Base-by-base conservation (phyloP, 805 yeast species). In the Metschnikowia amazonensis region DNA sequence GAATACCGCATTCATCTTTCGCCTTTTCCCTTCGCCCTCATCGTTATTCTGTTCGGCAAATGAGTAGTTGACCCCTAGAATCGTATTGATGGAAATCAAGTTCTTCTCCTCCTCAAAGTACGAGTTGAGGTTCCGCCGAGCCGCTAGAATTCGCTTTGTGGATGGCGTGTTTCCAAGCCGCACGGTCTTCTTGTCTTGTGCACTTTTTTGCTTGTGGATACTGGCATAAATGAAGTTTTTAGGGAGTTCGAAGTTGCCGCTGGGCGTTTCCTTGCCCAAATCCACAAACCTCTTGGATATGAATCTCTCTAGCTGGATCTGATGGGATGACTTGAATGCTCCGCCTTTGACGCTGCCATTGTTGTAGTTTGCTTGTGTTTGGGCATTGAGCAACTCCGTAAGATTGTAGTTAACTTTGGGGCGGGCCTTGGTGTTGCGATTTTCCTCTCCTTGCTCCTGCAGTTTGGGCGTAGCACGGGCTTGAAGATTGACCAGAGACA, bases 71-170 rank as follows among this genome's bases (percentile, higher is more conserved):
- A 67, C 60, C 36, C 63, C 62, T 43, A 71, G 60, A n/a, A 72
- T 70, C 25, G 74, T 57, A 52, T 72, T 72, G 42, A 71, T 62
- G 18, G 74, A 62, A 9, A 72, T 66, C 52, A 70, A 60, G 55
- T 72, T 70, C 25, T 73, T 57, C 48, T 72, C 76, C 50, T 72
- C 76, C 55, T 72, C 76, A 46, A 71, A 70, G 49, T 71, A 71
- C 64, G 64, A 66, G 46, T 67, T 69, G 52, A 72, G 63, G 55
- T 69, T 72, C 32, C 76, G 58, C 27, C 70, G 57, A 1, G 76
- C 74, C 23, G 75, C 66, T 25, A 72, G 51, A 16, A 72, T 70
- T 40, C 59, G 63, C 55, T 71, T 71, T 3, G 76, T 69, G 10
- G 72, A 59, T 7, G 75, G 75, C 13, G 76, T 71, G 43, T 69